Evolutionary conservation across 140 eudicot species (phyloP), one percentile per base, ranked within the genome.

Genomic region (Bidens hawaiensis): DNA sequence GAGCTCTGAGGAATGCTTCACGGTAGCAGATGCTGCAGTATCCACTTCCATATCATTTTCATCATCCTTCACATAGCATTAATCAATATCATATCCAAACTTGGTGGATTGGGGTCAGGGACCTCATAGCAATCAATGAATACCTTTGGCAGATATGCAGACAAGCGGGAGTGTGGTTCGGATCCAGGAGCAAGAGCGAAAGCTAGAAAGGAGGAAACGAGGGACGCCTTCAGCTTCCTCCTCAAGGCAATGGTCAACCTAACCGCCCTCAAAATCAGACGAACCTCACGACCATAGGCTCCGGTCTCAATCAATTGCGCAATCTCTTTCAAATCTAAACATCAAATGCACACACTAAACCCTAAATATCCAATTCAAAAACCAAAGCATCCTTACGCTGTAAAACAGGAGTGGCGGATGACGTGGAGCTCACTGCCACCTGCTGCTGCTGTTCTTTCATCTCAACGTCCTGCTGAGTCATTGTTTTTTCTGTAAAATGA

Each of bases 381-480:
- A 33, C 33, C 10, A 30, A 14, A 46, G 3, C 15, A 68, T 21
- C 45, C 85, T 76, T 75, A 90, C 97, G 77, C 79, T 86, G 85
- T 50, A 86, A 59, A 75, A 72, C 60, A 54, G 97, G 71, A 1
- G 87, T 78, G 25, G 74, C 38, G 0, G 87, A 66, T 14, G 89
- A 30, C 25, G 63, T 60, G 9, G 90, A 82, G 68, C 79, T 79
- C 28, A 94, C 79, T 27, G 79, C 82, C 82, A 27, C 74, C 85
- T 42, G 84, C 82, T 56, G 74, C 61, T 60, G 69, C 31, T 70
- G 75, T 45, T 90, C 95, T 59, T 79, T 86, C 97, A 90, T 90
- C 73, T 90, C 97, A 57, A 86, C 94, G 71, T 90, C 97, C 65
- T 81, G 88, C 42, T n/a, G n/a, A n/a, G 97, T 86, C 97, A 90